A percentile compares a stretch with the other conserved stretches of the same genome.
These are phyloP conservation scores for Lactarius pseudohatsudake DNA, from an alignment of 768 basidiomycete species.

Conservation along the genomic window DNA sequence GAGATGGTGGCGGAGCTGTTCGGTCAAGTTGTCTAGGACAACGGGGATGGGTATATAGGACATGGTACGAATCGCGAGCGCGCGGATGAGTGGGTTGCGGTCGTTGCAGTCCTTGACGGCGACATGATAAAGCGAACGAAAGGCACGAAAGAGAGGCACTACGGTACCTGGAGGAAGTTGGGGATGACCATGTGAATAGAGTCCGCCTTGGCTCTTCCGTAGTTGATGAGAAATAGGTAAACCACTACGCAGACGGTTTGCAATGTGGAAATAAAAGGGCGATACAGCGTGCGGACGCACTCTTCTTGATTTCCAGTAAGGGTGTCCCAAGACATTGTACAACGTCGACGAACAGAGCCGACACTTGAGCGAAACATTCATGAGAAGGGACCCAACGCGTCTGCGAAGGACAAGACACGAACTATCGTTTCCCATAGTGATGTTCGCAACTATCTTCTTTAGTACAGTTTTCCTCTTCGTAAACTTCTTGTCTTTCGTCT, in stretches of 20 bases:
- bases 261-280: conserved; percentile 6
- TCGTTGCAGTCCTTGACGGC: conserved; percentile 84
- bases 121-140: conserved; percentile 21
- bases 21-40: conserved; percentile 81
- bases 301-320: conserved; percentile 97
- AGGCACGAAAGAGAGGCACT: not conserved
- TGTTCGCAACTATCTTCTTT: conserved; percentile 98
- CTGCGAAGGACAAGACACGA: conserved; percentile 40
- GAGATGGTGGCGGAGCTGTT: conserved; percentile 88
- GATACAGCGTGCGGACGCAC: conserved; percentile 47
- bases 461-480: conserved; percentile 89
- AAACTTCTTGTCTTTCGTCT: conserved; percentile 96
- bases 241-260: conserved; percentile 63
- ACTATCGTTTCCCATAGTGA: conserved; percentile 99
- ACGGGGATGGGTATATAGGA: conserved; percentile 94
- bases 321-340: conserved; percentile 95
- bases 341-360: conserved; percentile 91
- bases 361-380: conserved; percentile 57
- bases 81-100: conserved; percentile 94
- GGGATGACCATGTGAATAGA: conserved; percentile 59
- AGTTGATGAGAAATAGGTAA: conserved; percentile 95
- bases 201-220: conserved; percentile 90
- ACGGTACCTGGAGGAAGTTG: conserved; percentile 22
- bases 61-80: conserved; percentile 97
- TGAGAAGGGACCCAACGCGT: conserved; percentile 29